Conservation (phyloP, 192 early-diverging fungal species). For the Coemansia sp. region DNA sequence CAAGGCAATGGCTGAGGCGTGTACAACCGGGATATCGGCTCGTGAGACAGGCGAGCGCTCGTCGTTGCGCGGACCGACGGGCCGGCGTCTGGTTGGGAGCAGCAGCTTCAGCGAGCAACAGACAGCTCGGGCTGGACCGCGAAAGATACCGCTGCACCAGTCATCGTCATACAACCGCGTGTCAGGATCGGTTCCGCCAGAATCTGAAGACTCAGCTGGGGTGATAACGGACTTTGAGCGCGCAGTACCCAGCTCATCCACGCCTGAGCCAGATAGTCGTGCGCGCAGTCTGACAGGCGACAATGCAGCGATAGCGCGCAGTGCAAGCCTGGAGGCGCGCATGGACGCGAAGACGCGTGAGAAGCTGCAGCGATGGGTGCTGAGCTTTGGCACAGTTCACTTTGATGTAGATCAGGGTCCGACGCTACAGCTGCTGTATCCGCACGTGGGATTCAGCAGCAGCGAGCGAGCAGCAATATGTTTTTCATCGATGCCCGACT, state of each 20-base stretch:
- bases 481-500: slow-evolving; percentile 78
- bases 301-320: slow-evolving; percentile 25
- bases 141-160: slow-evolving; percentile 15
- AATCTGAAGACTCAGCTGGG: neutral
- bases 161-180: slow-evolving; percentile 23
- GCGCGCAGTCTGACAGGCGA: slow-evolving; percentile 44
- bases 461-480: slow-evolving; percentile 73
- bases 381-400: slow-evolving; percentile 73
- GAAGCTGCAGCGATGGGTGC: slow-evolving; percentile 55
- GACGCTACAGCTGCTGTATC: slow-evolving; percentile 70
- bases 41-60: slow-evolving; percentile 33
- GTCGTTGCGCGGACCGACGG: slow-evolving; percentile 12
- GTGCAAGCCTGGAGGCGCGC: slow-evolving; percentile 51
- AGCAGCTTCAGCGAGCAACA: slow-evolving; percentile 7
- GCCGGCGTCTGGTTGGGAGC: slow-evolving; percentile 14
- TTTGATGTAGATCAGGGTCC: slow-evolving; percentile 83
- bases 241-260: neutral
- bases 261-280: slow-evolving; percentile 33
- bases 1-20: slow-evolving; percentile 46
- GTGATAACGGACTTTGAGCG: too few relatives aligned
- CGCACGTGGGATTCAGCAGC: slow-evolving; percentile 62
- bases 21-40: slow-evolving; percentile 40
- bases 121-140: neutral
- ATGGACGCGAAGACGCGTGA: slow-evolving; percentile 29
- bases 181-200: neutral